Conservation (phyloP, 495 filamentous ascomycete species). For the Penicillium simplicissimum region DNA sequence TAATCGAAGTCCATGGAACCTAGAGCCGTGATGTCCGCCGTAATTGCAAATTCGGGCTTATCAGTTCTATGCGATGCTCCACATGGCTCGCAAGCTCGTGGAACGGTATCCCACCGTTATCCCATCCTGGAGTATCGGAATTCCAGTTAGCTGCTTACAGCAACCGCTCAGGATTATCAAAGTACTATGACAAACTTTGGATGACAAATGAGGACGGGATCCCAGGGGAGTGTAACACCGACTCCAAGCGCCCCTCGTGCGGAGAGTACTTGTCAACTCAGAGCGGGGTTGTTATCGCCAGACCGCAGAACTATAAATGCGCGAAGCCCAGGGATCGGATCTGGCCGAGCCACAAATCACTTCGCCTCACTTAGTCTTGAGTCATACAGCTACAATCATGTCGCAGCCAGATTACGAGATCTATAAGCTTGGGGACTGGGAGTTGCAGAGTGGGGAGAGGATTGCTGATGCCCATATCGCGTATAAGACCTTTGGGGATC, state of each 20-base stretch:
- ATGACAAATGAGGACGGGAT: conserved; percentile 7
- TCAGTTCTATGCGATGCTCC: too few relatives aligned
- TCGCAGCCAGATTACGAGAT: conserved; percentile 44
- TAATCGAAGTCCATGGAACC: too few relatives aligned
- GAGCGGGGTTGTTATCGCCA: conserved; percentile 24
- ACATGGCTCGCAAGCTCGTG: too few relatives aligned
- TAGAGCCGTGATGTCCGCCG: too few relatives aligned
- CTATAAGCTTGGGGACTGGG: conserved; percentile 61
- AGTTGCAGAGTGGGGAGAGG: conserved; percentile 58
- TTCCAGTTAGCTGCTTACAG: too few relatives aligned
- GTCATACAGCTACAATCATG: conserved; percentile 27
- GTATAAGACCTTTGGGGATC: conserved; percentile 69
- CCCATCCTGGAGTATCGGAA: too few relatives aligned
- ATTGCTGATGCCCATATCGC: conserved; percentile 62
- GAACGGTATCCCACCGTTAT: too few relatives aligned
- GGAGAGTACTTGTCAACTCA: conserved; percentile 11
- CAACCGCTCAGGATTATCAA: background rate
- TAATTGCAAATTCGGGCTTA: too few relatives aligned
- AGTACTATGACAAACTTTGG: background rate
- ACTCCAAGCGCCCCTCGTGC: conserved; percentile 15
- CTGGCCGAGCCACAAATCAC: background rate
- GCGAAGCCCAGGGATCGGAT: background rate
- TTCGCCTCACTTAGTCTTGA: background rate
- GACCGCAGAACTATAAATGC: conserved; percentile 12
- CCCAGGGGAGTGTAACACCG: conserved; percentile 5